Percentiles rank a stretch among this genome's conserved stretches.
These are phyloP conservation scores for Fusarium sp. DNA, from an alignment of 2,329 filamentous ascomycete genomes.

Conservation along the genomic window DNA sequence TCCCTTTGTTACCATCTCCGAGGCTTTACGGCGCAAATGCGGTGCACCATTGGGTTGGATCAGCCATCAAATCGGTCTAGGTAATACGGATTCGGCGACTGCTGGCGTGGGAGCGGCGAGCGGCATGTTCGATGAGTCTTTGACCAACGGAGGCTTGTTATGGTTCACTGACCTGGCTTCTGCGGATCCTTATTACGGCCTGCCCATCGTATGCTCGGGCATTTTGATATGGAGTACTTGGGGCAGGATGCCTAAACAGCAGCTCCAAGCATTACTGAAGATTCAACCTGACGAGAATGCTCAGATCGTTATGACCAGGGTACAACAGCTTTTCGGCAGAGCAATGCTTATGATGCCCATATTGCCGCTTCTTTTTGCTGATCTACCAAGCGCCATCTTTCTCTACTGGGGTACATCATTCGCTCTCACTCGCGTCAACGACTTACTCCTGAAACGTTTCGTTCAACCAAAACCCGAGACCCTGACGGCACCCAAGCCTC, in stretches of 20 bases:
- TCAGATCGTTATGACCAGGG: constrained; percentile 36
- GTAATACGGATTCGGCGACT: constrained; percentile 34
- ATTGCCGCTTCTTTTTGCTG: constrained; percentile 51
- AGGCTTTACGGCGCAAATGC: constrained; percentile 62
- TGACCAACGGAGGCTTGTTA: constrained; percentile 64
- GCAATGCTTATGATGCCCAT: constrained; percentile 51
- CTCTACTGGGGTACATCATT: constrained; percentile 57
- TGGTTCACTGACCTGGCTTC: constrained; percentile 68
- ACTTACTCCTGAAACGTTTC: constrained; percentile 46
- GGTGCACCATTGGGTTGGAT: constrained; percentile 51
- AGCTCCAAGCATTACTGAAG: constrained; percentile 47
- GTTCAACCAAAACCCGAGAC: constrained; percentile 34
- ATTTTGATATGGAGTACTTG: constrained; percentile 49
- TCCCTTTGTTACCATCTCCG: constrained; percentile 64
- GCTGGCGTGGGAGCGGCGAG: constrained; percentile 45
- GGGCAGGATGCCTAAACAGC: constrained; percentile 48
- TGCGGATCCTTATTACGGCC: constrained; percentile 63
- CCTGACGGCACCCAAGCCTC: constrained; percentile 29
- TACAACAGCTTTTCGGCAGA: constrained; percentile 49
- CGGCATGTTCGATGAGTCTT: constrained; percentile 53
- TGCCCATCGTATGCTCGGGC: constrained; percentile 57
- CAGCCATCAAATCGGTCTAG: constrained; percentile 50
- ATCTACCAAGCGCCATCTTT: constrained; percentile 57
- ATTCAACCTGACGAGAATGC: constrained; percentile 29
- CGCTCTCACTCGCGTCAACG: constrained; percentile 52